Evolutionary conservation across 2,329 filamentous ascomycete genomes (phyloP).

Genomic region (Amylocarpus encephaloides): DNA sequence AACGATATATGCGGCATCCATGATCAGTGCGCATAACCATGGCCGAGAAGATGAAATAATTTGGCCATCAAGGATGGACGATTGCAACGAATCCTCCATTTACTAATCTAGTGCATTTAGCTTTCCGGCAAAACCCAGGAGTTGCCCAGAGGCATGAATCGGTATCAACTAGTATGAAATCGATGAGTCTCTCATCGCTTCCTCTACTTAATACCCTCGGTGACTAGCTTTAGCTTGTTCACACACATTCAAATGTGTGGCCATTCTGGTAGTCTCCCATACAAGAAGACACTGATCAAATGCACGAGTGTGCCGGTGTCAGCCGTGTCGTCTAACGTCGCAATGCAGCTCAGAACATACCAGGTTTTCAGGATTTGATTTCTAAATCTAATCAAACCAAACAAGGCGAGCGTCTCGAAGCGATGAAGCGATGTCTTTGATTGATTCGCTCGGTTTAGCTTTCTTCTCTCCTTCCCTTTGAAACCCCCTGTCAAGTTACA

Average conservation of each 20-base stretch:
- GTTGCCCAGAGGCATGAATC: conserved; percentile 4
- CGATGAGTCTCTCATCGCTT: background rate
- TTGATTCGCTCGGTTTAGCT: conserved; percentile 12
- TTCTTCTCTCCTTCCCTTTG: conserved; percentile 15
- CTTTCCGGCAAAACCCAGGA: conserved; percentile 21
- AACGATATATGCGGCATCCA: conserved; percentile 1
- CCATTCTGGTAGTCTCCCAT: background rate
- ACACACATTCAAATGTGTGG: too few species aligned
- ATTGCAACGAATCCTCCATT: too few species aligned
- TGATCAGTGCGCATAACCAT: background rate
- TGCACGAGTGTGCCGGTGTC: conserved; percentile 14
- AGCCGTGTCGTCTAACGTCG: conserved; percentile 21
- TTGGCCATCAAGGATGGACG: too few species aligned
- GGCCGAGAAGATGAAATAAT: background rate
- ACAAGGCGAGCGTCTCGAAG: background rate
- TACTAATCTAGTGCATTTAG: too few species aligned
- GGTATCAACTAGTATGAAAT: conserved; percentile 16
- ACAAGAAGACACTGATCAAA: conserved; percentile 9
- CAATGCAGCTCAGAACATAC: conserved; percentile 20
- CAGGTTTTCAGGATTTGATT: conserved; percentile 3
- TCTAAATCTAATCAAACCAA: background rate
- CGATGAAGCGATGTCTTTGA: background rate
- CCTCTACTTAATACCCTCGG: too few species aligned
- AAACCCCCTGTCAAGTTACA: conserved; percentile 8
- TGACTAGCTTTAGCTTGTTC: too few species aligned